These are phyloP conservation scores for Hericium alpestre DNA, from an alignment of 768 basidiomycete species.

Conservation along the genomic window DNA sequence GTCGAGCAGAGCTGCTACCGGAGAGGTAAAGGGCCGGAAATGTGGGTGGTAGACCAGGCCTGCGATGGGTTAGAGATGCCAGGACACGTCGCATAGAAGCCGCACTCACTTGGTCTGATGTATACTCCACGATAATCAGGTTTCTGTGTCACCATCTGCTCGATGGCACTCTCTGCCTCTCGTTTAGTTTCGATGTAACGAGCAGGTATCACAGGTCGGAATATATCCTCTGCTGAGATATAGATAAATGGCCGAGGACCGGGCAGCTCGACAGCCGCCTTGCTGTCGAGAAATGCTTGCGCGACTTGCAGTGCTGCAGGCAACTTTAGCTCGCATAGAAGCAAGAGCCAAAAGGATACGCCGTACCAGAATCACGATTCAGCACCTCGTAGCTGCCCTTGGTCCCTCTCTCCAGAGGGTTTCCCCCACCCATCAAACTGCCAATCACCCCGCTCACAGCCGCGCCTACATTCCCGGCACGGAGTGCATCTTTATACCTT, in stretches of 20 bases:
- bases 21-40: conserved; percentile 78
- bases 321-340: conserved; percentile 1
- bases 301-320: conserved; percentile 60
- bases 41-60: conserved; percentile 96
- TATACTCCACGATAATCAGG: conserved; percentile 60
- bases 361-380: conserved; percentile 85
- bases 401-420: conserved; percentile 48
- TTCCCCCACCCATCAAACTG: conserved; percentile 25
- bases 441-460: conserved; percentile 39
- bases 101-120: conserved; percentile 73
- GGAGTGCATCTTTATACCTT: conserved; percentile 68
- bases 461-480: conserved; percentile 43
- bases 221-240: conserved; percentile 91
- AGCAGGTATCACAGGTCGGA: conserved; percentile 73
- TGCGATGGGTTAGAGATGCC: conserved; percentile 18
- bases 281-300: conserved; percentile 55
- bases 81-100: not conserved
- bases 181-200: conserved; percentile 93
- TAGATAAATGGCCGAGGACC: conserved; percentile 69
- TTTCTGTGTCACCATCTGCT: conserved; percentile 33
- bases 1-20: conserved; percentile 75
- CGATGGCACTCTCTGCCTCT: conserved; percentile 71
- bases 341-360: not conserved
- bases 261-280: conserved; percentile 17
- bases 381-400: conserved; percentile 59